These are phyloP conservation scores for Miamiensis avidus DNA, from an alignment of 169 alveolate species.

Conservation along the genomic window DNA sequence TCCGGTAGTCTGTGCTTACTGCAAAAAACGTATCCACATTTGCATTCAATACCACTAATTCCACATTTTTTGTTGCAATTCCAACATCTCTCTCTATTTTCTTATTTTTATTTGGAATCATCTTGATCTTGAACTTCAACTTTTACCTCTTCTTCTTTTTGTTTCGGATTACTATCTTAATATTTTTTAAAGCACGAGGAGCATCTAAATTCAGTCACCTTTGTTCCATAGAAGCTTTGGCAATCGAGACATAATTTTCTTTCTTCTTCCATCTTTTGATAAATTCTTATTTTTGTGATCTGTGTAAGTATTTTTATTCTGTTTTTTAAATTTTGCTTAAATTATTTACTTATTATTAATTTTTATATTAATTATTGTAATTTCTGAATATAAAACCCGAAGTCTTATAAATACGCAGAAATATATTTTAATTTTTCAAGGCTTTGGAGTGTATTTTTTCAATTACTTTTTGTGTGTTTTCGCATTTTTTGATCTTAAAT, in stretches of 20 bases:
- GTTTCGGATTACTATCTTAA: neutral
- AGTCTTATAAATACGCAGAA: too few relatives aligned
- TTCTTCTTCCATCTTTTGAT: neutral
- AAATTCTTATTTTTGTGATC: too few relatives aligned
- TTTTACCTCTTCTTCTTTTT: neutral
- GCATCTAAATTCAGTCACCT: neutral
- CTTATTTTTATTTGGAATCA: neutral
- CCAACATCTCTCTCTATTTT: constrained; percentile 22
- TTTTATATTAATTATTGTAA: too few relatives aligned
- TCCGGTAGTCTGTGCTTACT: constrained; percentile 45
- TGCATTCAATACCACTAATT: constrained; percentile 34
- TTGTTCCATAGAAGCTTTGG: neutral
- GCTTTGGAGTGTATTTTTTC: too few relatives aligned
- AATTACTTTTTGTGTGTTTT: too few relatives aligned
- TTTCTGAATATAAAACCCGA: too few relatives aligned
- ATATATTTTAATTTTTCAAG: too few relatives aligned
- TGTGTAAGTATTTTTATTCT: too few relatives aligned
- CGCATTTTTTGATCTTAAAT: too few relatives aligned
- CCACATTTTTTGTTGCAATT: constrained; percentile 37
- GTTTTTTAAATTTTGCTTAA: too few relatives aligned
- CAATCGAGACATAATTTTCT: neutral
- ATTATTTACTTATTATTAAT: too few relatives aligned
- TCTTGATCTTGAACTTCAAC: neutral
- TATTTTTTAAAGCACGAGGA: neutral
- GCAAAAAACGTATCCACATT: constrained; percentile 35